Percentiles rank a stretch among this genome's conserved stretches.
Conservation (phyloP, 2,329 filamentous ascomycete genomes). For the Stylonectria norvegica region DNA sequence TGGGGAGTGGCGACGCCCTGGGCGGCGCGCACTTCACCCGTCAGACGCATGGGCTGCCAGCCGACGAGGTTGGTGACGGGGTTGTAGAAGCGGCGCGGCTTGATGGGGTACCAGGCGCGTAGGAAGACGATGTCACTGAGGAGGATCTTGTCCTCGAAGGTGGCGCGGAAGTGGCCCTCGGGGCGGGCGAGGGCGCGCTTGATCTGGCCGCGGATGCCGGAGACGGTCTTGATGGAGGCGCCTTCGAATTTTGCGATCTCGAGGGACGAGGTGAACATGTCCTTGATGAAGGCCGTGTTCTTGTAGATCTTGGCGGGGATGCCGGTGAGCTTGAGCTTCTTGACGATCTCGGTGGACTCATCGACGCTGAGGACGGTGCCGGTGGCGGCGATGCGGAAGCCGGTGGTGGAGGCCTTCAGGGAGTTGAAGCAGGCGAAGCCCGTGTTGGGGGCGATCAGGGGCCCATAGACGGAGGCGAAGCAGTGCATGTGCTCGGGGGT, state of each 20-base stretch:
- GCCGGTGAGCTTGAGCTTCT: conserved; percentile 97
- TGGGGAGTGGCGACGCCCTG: conserved; percentile 72
- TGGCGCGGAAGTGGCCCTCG: conserved; percentile 93
- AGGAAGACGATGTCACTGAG: conserved; percentile 97
- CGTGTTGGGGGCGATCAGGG: conserved; percentile 91
- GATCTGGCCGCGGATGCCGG: conserved; percentile 92
- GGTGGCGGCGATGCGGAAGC: conserved; percentile 91
- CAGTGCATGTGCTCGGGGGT: conserved; percentile 99
- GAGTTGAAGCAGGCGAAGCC: conserved; percentile 93
- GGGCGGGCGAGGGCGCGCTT: conserved; percentile 91
- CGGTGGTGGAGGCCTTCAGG: conserved; percentile 77
- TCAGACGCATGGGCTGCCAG: conserved; percentile 92
- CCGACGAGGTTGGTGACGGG: conserved; percentile 89
- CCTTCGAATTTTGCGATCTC: conserved; percentile 99
- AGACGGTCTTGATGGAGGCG: conserved; percentile 91
- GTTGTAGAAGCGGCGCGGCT: conserved; percentile 95
- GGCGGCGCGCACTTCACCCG: conserved; percentile 81
- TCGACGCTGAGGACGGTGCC: conserved; percentile 93
- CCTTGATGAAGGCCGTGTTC: conserved; percentile 97
- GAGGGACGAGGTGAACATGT: conserved; percentile 92
- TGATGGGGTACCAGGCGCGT: conserved; percentile 93
- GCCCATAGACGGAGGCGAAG: conserved; percentile 92
- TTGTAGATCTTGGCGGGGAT: conserved; percentile 97
- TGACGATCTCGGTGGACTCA: conserved; percentile 94
- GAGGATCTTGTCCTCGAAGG: conserved; percentile 97